Evolutionary conservation across 1,139 yeast genomes (phyloP).

Genomic region (Wickerhamomyces sp.): DNA sequence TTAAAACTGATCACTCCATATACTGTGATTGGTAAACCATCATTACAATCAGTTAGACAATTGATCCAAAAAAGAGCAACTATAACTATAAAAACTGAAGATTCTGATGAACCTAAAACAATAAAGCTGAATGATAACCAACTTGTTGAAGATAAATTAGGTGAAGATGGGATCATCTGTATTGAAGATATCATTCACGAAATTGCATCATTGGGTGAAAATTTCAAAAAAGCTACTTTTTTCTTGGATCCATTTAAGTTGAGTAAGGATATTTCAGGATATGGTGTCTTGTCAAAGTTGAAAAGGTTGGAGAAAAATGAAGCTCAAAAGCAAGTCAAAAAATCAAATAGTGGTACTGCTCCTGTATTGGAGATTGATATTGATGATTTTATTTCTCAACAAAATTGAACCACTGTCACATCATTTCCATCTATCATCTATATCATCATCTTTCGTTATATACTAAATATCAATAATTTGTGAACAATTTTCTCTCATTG

Average conservation of each 20-base stretch:
- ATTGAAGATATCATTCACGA: slow-evolving; percentile 76
- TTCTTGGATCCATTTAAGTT: slow-evolving; percentile 69
- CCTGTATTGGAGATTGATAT: slow-evolving; percentile 66
- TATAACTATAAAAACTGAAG: slow-evolving; percentile 37
- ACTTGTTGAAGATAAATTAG: slow-evolving; percentile 66
- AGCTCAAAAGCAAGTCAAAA: slow-evolving; percentile 35
- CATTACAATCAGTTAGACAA: slow-evolving; percentile 63
- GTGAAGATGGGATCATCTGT: slow-evolving; percentile 68
- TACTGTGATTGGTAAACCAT: slow-evolving; percentile 68
- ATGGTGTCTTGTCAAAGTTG: slow-evolving; percentile 45
- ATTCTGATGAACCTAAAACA: slow-evolving; percentile 31
- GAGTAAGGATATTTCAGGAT: slow-evolving; percentile 67
- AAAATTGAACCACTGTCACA: slow-evolving; percentile 13
- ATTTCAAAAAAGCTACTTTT: slow-evolving; percentile 51
- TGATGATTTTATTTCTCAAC: slow-evolving; percentile 50
- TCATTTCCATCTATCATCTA: background rate
- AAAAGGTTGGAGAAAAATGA: slow-evolving; percentile 33
- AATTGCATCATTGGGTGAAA: slow-evolving; percentile 54
- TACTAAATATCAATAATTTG: background rate
- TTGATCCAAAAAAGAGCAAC: slow-evolving; percentile 73
- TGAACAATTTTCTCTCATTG: too few species aligned
- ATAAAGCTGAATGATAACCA: slow-evolving; percentile 65
- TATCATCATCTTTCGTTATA: background rate
- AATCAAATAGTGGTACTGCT: slow-evolving; percentile 58
- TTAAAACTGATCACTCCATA: slow-evolving; percentile 67